Percentiles rank a stretch among this genome's conserved stretches.
Evolutionary conservation across 164 flowering plant genomes (phyloP).

Genomic region (Chimonanthus praecox): DNA sequence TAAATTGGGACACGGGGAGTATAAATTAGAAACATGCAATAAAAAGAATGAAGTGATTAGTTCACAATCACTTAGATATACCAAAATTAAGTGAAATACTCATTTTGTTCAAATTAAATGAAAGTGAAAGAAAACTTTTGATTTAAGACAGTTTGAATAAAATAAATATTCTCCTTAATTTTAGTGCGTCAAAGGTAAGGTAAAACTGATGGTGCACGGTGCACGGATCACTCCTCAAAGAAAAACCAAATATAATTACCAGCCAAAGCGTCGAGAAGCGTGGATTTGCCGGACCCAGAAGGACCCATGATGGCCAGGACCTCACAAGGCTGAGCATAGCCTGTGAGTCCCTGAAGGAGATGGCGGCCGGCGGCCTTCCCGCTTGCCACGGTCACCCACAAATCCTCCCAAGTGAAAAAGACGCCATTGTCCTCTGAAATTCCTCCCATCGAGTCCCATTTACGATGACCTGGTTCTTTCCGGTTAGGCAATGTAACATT

Average conservation of each 20-base stretch:
- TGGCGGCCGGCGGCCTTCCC: slow-evolving; percentile 19
- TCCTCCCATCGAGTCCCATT: not conserved
- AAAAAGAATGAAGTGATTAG: too few species aligned
- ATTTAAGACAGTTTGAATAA: not conserved
- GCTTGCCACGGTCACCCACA: slow-evolving; percentile 40
- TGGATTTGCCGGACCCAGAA: slow-evolving; percentile 69
- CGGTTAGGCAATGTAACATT: not conserved
- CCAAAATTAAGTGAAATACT: too few species aligned
- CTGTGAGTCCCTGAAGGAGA: slow-evolving; percentile 46
- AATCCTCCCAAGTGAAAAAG: slow-evolving; percentile 59
- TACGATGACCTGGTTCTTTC: not conserved
- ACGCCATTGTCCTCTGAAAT: slow-evolving; percentile 21
- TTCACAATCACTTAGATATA: too few species aligned
- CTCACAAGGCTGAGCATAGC: slow-evolving; percentile 52
- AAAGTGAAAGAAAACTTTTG: too few species aligned
- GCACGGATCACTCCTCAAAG: too few species aligned
- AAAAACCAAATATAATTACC: slow-evolving; percentile 18
- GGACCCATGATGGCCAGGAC: slow-evolving; percentile 73
- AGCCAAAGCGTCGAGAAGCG: slow-evolving; percentile 60
- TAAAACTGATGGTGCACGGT: too few species aligned
- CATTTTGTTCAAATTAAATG: too few species aligned
- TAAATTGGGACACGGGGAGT: too few species aligned
- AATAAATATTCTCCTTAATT: not conserved
- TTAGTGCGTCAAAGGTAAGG: not conserved
- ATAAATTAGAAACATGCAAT: too few species aligned